Percentiles rank a stretch among this genome's conserved stretches.
phyloP scores from a whole-genome alignment of 164 flowering plant genomes.

The Magnolia officinalis region DNA sequence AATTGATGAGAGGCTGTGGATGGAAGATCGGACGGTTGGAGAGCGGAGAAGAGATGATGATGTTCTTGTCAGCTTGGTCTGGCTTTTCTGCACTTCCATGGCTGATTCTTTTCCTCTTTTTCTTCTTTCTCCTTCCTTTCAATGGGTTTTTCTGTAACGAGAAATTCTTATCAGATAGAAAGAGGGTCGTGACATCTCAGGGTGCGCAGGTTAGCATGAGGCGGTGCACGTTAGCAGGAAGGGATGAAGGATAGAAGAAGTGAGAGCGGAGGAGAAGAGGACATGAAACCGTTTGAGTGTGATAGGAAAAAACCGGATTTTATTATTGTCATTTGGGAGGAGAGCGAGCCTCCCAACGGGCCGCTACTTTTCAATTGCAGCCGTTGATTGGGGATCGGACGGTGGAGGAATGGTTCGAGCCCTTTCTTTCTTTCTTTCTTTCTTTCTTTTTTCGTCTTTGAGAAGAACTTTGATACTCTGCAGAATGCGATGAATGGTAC shows the following conservation, averaged over 20 bases:
- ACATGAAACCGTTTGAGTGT: not conserved
- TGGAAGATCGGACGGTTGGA: conserved; percentile 74
- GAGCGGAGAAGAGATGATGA: conserved; percentile 83
- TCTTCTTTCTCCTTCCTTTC: not conserved
- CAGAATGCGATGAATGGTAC: too few species aligned
- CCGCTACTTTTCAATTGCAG: conserved; percentile 14
- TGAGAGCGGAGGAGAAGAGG: not conserved
- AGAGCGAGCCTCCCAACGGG: conserved; percentile 20
- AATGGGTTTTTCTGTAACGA: conserved; percentile 29
- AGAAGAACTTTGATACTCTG: too few species aligned
- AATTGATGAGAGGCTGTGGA: conserved; percentile 56
- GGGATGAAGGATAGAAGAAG: conserved; percentile 5
- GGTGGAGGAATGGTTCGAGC: not conserved
- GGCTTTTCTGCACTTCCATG: conserved; percentile 62
- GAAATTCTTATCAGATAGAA: conserved; percentile 29
- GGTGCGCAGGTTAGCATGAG: conserved; percentile 7
- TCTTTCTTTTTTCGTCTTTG: not conserved
- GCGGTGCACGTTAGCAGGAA: conserved; percentile 21
- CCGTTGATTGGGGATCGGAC: conserved; percentile 4
- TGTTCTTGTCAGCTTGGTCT: conserved; percentile 63
- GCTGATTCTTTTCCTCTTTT: not conserved
- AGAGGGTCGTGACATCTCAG: conserved; percentile 36
- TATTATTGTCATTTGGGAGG: not conserved
- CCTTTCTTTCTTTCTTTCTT: not conserved
- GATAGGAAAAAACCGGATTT: not conserved